Conservation (phyloP, 2,329 filamentous ascomycete species). For the Dothidotthia symphoricarpi region DNA sequence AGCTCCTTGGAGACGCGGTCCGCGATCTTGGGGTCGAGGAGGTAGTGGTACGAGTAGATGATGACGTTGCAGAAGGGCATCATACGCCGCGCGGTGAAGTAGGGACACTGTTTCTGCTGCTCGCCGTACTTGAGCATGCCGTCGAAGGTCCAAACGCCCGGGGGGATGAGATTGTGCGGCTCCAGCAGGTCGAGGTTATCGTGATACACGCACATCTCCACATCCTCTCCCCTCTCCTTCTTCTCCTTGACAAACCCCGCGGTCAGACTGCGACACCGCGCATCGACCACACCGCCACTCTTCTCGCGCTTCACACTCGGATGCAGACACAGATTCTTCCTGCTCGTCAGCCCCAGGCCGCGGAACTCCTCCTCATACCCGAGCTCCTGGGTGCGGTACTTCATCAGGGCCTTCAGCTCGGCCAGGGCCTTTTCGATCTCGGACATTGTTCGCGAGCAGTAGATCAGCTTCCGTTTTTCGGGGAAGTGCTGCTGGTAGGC, state of each 20-base stretch:
- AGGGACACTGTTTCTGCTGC: constrained; percentile 93
- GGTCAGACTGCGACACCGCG: constrained; percentile 91
- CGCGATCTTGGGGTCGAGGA: constrained; percentile 96
- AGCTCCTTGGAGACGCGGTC: constrained; percentile 92
- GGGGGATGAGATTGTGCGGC: constrained; percentile 89
- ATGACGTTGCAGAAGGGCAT: constrained; percentile 99
- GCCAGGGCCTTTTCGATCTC: constrained; percentile 97
- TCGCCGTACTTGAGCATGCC: constrained; percentile 86
- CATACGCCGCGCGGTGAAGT: constrained; percentile 95
- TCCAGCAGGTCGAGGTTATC: constrained; percentile 96
- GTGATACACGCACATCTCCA: constrained; percentile 93
- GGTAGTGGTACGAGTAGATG: constrained; percentile 98
- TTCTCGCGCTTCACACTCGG: constrained; percentile 96
- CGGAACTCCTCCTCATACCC: constrained; percentile 90
- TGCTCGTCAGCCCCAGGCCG: constrained; percentile 86
- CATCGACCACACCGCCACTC: constrained; percentile 89
- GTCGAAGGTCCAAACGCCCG: constrained; percentile 94
- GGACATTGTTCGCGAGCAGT: constrained; percentile 99
- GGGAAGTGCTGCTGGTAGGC: constrained; percentile 94
- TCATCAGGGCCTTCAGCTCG: constrained; percentile 90
- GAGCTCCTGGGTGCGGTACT: constrained; percentile 86
- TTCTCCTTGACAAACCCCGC: constrained; percentile 98
- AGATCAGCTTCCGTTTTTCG: constrained; percentile 93
- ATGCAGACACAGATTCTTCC: constrained; percentile 95
- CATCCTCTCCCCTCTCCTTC: constrained; percentile 90